Evolutionary conservation across 352 stramenopile genomes (phyloP), one percentile per base, ranked within the genome.

Genomic region (Phytophthora rubi): DNA sequence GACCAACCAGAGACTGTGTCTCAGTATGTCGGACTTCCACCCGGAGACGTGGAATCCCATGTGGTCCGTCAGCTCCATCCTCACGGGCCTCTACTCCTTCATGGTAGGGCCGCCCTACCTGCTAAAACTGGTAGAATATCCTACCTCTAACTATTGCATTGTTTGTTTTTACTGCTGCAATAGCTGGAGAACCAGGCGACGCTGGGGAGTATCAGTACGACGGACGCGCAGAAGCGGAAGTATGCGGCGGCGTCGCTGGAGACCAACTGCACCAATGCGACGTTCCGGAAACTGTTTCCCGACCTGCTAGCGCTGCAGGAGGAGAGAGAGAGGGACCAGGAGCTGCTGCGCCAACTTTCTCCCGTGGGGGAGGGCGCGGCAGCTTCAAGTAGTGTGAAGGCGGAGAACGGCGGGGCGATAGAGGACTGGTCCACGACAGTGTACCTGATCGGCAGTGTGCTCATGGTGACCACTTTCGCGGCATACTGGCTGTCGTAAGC

Each of bases 11-110:
- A 81, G 94, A 21, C 77, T 99, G 48, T 99, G 97, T 83, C 79
- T 99, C 5, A 96, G 82, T 68, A 98, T 99, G 95, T 97, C 88
- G 53, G 96, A 99, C 75, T 98, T 98, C 77, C 95, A 98, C 65
- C 94, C 94, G 6, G 94, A 98, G 76, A 97, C 88, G 13, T 98
- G 97, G 97, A 98, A 98, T 77, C 97, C 97, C 21, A 98, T 98
- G 91, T 99, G 96, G 96, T 97, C 85, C 35, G 93, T 99, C 35
- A 95, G 84, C 64, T 98, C 95, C 44, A 99, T 99, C 71, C 82
- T 99, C 60, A 98, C 92, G 51, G 97, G 97, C 0, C 76, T 99
- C 13, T 97, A 98, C 70, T 98, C 93, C 4, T 99, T 99, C 75
- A 98, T 98, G 92, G 85, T 93, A 75, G 6, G 49, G 59, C 13